Evolutionary conservation across 176 grass and related monocot genomes (phyloP).

Genomic region (Oryza glumipatula): DNA sequence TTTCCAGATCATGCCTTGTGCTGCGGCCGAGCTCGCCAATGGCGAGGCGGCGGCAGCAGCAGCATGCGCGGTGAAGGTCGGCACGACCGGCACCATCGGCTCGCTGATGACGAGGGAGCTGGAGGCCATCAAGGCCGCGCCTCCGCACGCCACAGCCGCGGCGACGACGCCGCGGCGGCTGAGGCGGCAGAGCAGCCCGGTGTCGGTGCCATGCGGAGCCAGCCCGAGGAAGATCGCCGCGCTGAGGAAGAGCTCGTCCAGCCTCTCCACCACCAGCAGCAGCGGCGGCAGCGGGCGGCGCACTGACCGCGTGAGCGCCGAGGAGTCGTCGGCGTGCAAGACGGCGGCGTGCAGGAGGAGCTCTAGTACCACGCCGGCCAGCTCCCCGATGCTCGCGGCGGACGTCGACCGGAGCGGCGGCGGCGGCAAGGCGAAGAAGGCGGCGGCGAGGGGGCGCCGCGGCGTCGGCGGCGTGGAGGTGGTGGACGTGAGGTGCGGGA

Average conservation of each 20-base stretch:
- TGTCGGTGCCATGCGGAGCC: constrained; percentile 74
- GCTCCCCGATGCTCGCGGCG: constrained; percentile 45
- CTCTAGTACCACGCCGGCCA: constrained; percentile 19
- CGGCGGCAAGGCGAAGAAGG: constrained; percentile 67
- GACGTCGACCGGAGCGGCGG: constrained; percentile 16
- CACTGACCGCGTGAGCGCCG: constrained; percentile 28
- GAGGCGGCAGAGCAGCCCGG: constrained; percentile 60
- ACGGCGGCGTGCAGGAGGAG: constrained; percentile 39
- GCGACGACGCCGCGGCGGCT: constrained; percentile 11
- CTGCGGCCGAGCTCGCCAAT: constrained; percentile 39
- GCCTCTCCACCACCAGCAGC: constrained; percentile 31
- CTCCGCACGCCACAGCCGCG: constrained; percentile 19
- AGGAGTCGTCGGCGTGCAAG: constrained; percentile 43
- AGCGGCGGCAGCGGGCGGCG: constrained; percentile 30
- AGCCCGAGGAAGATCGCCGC: constrained; percentile 54
- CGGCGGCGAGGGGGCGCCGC: not conserved
- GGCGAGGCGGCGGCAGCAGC: constrained; percentile 29
- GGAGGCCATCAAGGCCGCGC: constrained; percentile 55
- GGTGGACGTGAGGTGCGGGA: constrained; percentile 82
- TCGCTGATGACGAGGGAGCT: constrained; percentile 86
- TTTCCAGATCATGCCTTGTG: constrained; percentile 58
- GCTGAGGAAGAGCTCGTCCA: constrained; percentile 48
- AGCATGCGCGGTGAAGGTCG: constrained; percentile 55
- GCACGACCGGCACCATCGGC: constrained; percentile 79
- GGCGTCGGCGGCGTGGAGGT: constrained; percentile 55